phyloP scores from a whole-genome alignment of 2,329 filamentous ascomycete species.

The Colletotrichum tanaceti region DNA sequence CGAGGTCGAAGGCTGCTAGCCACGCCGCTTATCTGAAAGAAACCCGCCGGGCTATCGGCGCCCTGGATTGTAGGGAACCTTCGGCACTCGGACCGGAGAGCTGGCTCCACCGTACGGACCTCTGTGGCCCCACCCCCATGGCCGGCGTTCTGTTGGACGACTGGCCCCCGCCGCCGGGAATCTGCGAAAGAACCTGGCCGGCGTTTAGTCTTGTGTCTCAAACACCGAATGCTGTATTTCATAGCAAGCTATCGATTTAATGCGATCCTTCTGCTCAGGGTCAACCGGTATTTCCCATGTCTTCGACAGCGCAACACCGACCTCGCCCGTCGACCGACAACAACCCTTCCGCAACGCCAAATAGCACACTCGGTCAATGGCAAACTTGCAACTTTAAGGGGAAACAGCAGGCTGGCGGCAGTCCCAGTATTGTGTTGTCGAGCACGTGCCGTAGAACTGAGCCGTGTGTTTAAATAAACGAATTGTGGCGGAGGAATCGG shows the following conservation, averaged over 20 bases:
- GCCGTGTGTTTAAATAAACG: slow-evolving; percentile 25
- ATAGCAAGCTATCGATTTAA: background rate
- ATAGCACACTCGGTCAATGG: background rate
- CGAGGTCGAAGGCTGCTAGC: slow-evolving; percentile 50
- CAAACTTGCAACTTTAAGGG: background rate
- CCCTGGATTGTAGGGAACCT: slow-evolving; percentile 63
- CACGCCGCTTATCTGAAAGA: slow-evolving; percentile 67
- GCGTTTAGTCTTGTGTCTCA: background rate
- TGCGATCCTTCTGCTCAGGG: background rate
- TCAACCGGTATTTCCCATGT: background rate
- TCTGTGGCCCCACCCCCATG: slow-evolving; percentile 64
- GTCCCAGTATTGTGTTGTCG: slow-evolving; percentile 58
- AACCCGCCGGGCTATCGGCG: slow-evolving; percentile 67
- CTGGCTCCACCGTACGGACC: slow-evolving; percentile 70
- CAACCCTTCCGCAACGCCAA: background rate
- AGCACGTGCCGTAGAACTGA: slow-evolving; percentile 46
- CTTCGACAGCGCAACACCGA: too few species aligned
- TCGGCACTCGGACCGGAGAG: slow-evolving; percentile 61
- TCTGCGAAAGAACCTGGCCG: slow-evolving; percentile 43
- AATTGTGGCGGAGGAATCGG: slow-evolving; percentile 34
- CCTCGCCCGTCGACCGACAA: background rate
- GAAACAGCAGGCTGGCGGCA: slow-evolving; percentile 64
- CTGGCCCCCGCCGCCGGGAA: slow-evolving; percentile 64
- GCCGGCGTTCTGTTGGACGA: slow-evolving; percentile 59
- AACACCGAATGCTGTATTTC: background rate